Base-by-base conservation (phyloP, 139 green algal species). In the Coelastrella sp. region DNA sequence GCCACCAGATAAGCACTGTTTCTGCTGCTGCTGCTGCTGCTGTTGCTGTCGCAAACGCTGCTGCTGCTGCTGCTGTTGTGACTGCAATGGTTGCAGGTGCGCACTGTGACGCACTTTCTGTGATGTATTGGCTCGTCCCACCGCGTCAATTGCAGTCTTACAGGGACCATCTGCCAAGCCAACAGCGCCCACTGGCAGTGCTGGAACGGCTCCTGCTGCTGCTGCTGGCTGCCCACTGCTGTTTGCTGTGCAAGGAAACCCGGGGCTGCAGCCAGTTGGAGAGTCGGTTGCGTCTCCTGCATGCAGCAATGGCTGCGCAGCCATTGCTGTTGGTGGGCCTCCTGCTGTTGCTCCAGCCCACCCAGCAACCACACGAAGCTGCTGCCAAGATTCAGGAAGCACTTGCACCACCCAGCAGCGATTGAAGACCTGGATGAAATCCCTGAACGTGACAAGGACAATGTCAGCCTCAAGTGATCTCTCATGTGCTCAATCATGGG, bases 351-450 rank as follows among this genome's bases (percentile, higher is more conserved):
- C 75, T 1, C 75, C 75, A 15, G 57, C 17, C 75, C 75, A 83
- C 53, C 75, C 75, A 30, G 32, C 63, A 32, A 34, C 21, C 21
- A 72, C 17, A 19, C 25, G 40, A 34, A 83, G 37, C 53, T 57
- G 75, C 21, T 84, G 77, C 43, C 77, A 72, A 27, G n/a, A 32
- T 5, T 40, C 41, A 19, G 60, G 59, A n/a, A 41, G 45, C 53
- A 83, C 53, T 38, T 83, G 53, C 75, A 83, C 23, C 35, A 69
- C 23, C 35, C 37, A 53, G 13, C n/a, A 40, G 5, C 53, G 40
- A 48, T 57, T 40, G 53, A 73, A 83, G 37, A 71, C 53, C 37
- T 83, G 53, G 4, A 71, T 71, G 37, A 83, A 83, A 6, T 83
- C 75, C 53, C 75, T 83, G 75, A 34, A 64, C 7, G 11, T 23